Percentiles rank a stretch among this genome's conserved stretches.
Conservation (phyloP, 441 rosid species). For the Erodium moschatum region DNA sequence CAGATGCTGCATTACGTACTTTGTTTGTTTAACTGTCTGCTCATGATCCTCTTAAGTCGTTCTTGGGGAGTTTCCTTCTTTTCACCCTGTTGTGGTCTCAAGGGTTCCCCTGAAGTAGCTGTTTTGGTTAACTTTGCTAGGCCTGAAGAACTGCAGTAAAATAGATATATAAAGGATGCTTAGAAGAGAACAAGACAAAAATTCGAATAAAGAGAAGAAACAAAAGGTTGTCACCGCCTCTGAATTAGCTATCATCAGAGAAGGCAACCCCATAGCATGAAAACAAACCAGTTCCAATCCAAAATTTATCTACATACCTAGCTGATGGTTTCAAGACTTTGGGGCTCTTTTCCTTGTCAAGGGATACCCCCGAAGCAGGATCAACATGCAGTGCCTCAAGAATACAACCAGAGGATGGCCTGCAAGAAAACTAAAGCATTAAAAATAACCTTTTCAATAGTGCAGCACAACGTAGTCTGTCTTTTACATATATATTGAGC, state of each 20-base stretch:
- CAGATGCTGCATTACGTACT: conserved; percentile 37
- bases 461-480: conserved; percentile 21
- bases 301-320: conserved; percentile 36
- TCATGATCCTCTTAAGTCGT: conserved; percentile 93
- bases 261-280: neutral
- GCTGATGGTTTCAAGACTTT: conserved; percentile 48
- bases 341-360: conserved; percentile 54
- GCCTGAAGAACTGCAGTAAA: conserved; percentile 51
- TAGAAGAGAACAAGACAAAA: neutral
- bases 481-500: conserved; percentile 19
- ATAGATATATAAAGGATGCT: neutral
- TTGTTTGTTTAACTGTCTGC: conserved; percentile 78
- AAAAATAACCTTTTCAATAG: conserved; percentile 25
- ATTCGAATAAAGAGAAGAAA: neutral
- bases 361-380: conserved; percentile 86
- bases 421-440: conserved; percentile 47
- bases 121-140: conserved; percentile 71
- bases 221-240: neutral
- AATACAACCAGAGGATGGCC: conserved; percentile 70
- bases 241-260: neutral
- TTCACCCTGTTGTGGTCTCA: conserved; percentile 49
- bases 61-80: conserved; percentile 97
- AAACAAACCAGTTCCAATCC: neutral
- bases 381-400: conserved; percentile 92
- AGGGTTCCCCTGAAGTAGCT: conserved; percentile 39